Evolutionary conservation across 106 monocot species (phyloP).

Genomic region (Phalaenopsis aphrodite): DNA sequence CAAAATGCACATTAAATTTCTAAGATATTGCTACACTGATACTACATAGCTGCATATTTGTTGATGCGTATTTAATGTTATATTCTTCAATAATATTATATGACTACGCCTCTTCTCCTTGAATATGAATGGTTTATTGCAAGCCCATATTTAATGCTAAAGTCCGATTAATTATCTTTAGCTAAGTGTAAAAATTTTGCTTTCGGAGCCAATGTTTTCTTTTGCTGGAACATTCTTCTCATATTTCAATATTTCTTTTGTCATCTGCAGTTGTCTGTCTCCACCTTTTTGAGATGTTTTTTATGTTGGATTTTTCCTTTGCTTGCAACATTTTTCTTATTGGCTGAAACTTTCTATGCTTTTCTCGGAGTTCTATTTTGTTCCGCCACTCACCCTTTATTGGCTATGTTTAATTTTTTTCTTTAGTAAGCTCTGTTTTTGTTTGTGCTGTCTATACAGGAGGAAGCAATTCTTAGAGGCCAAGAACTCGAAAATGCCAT

Average conservation of each 20-base stretch:
- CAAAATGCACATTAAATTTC: not conserved
- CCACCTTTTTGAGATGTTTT: not conserved
- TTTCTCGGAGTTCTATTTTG: not conserved
- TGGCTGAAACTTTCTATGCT: not conserved
- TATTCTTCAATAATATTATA: not conserved
- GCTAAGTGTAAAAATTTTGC: not conserved
- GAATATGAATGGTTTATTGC: not conserved
- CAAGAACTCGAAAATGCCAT: slow-evolving; percentile 92
- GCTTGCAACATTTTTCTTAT: not conserved
- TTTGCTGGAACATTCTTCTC: not conserved
- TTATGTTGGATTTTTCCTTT: not conserved
- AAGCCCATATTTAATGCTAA: not conserved
- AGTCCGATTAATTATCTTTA: not conserved
- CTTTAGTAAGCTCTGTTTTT: not conserved
- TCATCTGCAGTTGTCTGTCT: not conserved
- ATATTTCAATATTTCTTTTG: not conserved
- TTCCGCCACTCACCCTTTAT: not conserved
- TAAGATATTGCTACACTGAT: not conserved
- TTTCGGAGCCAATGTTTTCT: slow-evolving; percentile 1
- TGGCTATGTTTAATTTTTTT: not conserved
- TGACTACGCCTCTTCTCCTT: not conserved
- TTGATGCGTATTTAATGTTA: too few species aligned
- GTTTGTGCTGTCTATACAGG: slow-evolving; percentile 25
- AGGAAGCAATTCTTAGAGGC: slow-evolving; percentile 62
- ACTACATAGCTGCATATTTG: not conserved